Evolutionary conservation across 2,329 filamentous ascomycete species (phyloP).

Genomic region (Penicillium sp.): DNA sequence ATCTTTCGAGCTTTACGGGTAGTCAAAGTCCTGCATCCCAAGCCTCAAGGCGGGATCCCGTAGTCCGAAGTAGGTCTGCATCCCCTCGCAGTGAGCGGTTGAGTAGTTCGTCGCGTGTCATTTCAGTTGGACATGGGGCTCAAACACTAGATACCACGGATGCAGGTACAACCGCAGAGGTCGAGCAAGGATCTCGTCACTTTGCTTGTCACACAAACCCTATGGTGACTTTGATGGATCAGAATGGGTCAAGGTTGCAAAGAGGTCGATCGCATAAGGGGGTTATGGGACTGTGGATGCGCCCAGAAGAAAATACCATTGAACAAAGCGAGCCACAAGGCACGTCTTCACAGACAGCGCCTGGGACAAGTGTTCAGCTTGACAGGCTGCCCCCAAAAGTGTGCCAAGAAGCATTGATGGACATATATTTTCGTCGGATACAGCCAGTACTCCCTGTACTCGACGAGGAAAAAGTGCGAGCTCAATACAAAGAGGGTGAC

Average conservation of each 20-base stretch:
- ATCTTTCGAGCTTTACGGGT: neutral
- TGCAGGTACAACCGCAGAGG: neutral
- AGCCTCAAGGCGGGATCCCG: neutral
- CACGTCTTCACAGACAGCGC: neutral
- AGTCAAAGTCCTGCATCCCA: neutral
- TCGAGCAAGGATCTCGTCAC: constrained; percentile 4
- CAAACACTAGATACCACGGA: too few species aligned
- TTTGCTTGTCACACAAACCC: constrained; percentile 23
- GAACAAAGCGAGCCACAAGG: neutral
- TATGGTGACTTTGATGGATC: constrained; percentile 15
- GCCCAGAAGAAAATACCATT: neutral
- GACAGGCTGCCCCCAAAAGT: constrained; percentile 11
- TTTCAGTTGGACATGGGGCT: neutral
- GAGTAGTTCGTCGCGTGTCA: neutral
- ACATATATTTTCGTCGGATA: constrained; percentile 33
- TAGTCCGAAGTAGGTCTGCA: constrained; percentile 1
- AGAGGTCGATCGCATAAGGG: constrained; percentile 12
- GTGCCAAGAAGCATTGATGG: constrained; percentile 26
- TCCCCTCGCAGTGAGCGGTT: neutral
- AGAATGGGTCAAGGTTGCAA: constrained; percentile 11
- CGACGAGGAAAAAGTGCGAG: constrained; percentile 25
- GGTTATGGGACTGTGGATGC: constrained; percentile 18
- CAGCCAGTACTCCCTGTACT: constrained; percentile 33
- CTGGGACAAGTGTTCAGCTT: neutral
- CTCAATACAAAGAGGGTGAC: constrained; percentile 20